Base-by-base conservation (phyloP, 345 rosid genomes). In the Erodium maritimum region DNA sequence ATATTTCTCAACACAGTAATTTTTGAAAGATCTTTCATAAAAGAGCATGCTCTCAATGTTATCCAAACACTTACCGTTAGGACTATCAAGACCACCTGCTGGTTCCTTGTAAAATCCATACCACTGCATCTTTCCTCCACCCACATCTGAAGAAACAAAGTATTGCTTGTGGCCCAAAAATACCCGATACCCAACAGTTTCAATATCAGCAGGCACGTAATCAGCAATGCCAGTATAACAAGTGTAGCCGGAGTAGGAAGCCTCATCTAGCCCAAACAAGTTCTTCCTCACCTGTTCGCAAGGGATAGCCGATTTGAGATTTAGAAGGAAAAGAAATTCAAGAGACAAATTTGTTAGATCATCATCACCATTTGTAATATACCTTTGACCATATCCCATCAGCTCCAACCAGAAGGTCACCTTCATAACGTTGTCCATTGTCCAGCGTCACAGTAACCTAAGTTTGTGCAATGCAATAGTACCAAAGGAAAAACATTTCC, bases 321-420 rank as follows among this genome's bases (percentile, higher is more conserved):
- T 50, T 33, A 10, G 23, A 33, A 59, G 12, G 22, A 33, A 21
- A 52, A 53, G 50, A 54, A 54, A 22, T 21, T 66, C 13, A 19
- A 19, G 20, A 66, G 1, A 19, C n/a, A 17, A 1, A 46, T 29
- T 21, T 8, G 21, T 66, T 50, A 54, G 23, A 19, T 5, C 56
- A 59, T 21, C 16, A 55, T 13, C 17, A 10, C 33, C 0, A 50
- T 51, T 19, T 4, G 14, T 22, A 45, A 19, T n/a, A 17, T 71
- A 93, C 99, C 88, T 85, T 93, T n/a, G 99, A 93, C 91, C 95
- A 61, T 66, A 93, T 93, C 57, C 99, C 99, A 76, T 93, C 96
- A 52, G 95, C 95, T 62, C 95, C 96, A 59, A 93, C 86, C 52
- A 89, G 87, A 63, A 93, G 71, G 74, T 93, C 96, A 52, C 99